Base-by-base conservation (phyloP, 768 basidiomycete species). In the Xerocomellus amylosporus region DNA sequence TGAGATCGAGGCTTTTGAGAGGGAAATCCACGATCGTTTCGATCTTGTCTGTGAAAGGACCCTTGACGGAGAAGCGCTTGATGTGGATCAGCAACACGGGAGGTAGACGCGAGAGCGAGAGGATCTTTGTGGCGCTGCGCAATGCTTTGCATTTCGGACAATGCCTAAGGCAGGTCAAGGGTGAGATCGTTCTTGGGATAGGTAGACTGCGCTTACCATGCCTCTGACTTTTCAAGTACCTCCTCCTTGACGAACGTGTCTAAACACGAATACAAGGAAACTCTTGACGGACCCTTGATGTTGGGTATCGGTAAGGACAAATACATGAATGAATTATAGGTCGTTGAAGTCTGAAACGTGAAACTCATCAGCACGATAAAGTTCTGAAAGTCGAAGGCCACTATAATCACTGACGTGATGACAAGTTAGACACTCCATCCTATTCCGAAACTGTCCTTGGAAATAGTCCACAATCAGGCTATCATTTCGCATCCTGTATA, bases 241-340 rank as follows among this genome's bases (percentile, higher is more conserved):
- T 99, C 96, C 39, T 87, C 84, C 63, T 86, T 86, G 61, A 97
- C 92, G 68, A 99, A 94, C 2, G 87, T 84, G 61, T 97, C 88
- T 56, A 99, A 77, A 70, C 96, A 95, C 26, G 84, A 81, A 53
- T 87, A 79, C 41, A 99, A 75, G 2, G 86, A 78, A 24, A 91
- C 83, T 62, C 82, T 86, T 22, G 70, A 69, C 5, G 79, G 75
- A 22, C 77, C 77, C 52, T 80, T 80, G 26, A 78, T 75, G 19
- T 81, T 74, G 2, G 95, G 94, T 46, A 99, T 86, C 1, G 96
- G 95, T 45, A 99, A 69, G 48, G 93, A 88, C 49, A 99, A 79
- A 58, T 94, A 95, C 78, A 97, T 98, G 72, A 98, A 98, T 8
- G 90, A 81, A 67, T 98, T 97, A 64, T 95, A 98, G 5, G 95